Percentiles rank a stretch among this genome's conserved stretches.
phyloP scores from a whole-genome alignment of 139 green algal genomes.

The Coelastrella sp. region DNA sequence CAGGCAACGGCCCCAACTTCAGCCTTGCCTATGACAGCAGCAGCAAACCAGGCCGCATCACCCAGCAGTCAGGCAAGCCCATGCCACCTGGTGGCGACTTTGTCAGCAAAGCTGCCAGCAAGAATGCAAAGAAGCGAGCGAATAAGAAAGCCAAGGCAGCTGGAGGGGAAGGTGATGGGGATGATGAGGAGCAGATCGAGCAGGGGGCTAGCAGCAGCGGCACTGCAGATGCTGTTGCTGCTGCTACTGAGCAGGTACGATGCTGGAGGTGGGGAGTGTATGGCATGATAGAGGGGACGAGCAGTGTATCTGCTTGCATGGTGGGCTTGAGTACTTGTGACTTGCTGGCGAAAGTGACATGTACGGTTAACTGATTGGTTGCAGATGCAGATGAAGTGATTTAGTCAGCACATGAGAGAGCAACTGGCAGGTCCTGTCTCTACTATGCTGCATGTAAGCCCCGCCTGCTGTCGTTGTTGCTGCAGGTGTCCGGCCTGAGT shows the following conservation, averaged over 20 bases:
- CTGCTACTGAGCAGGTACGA: slow-evolving; percentile 22
- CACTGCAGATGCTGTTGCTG: slow-evolving; percentile 16
- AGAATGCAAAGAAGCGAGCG: slow-evolving; percentile 77
- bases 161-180: slow-evolving; percentile 22
- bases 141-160: slow-evolving; percentile 62
- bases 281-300: no score
- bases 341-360: no score
- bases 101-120: slow-evolving; percentile 70
- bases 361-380: no score
- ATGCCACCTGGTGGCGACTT: slow-evolving; percentile 52
- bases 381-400: no score
- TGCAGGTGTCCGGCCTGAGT: slow-evolving; percentile 9
- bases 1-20: slow-evolving; percentile 58
- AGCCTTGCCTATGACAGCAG: slow-evolving; percentile 62
- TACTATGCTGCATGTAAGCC: no score
- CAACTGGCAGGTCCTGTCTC: no score
- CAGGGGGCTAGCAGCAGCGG: slow-evolving; percentile 8
- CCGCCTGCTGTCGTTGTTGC: no score
- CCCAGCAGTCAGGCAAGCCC: slow-evolving; percentile 5
- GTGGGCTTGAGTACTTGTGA: no score
- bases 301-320: no score
- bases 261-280: neutral
- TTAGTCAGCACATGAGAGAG: no score
- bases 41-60: slow-evolving; percentile 56
- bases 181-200: slow-evolving; percentile 20